Evolutionary conservation across 352 stramenopile species (phyloP).

Genomic region (Pythium plurisporium): DNA sequence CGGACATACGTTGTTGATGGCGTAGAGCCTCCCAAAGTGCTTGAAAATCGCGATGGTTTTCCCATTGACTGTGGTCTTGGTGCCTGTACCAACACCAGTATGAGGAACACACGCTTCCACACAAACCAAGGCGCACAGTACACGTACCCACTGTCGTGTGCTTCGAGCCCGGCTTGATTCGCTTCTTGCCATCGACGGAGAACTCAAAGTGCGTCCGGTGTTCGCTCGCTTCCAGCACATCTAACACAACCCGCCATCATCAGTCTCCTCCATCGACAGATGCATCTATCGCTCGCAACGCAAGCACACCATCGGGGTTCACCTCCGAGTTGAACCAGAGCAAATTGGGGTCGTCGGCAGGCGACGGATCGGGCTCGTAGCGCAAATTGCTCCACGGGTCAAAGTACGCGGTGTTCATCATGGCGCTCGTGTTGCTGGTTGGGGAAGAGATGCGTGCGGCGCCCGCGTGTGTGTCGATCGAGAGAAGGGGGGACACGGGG

Average conservation of each 20-base stretch:
- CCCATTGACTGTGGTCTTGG: constrained; percentile 58
- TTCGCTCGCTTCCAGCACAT: constrained; percentile 70
- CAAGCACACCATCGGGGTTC: constrained; percentile 49
- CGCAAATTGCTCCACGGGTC: constrained; percentile 25
- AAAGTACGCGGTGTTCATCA: constrained; percentile 16
- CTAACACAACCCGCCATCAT: constrained; percentile 22
- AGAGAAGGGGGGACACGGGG: background rate
- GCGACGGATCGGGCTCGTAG: constrained; percentile 20
- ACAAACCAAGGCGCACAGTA: background rate
- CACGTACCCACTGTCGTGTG: constrained; percentile 55
- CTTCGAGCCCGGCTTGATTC: constrained; percentile 60
- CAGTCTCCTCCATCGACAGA: background rate
- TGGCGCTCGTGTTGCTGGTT: background rate
- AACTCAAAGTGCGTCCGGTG: constrained; percentile 70
- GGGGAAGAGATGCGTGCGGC: background rate
- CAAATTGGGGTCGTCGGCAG: constrained; percentile 20
- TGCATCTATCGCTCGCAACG: background rate
- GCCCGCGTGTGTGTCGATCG: background rate
- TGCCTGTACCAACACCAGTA: constrained; percentile 27
- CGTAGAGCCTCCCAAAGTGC: constrained; percentile 59
- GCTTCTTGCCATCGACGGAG: constrained; percentile 65
- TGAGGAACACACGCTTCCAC: background rate
- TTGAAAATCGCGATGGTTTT: constrained; percentile 80
- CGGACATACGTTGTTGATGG: constrained; percentile 74
- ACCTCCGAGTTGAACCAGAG: constrained; percentile 69